Conservation (phyloP, 2,329 filamentous ascomycete species). For the Colletotrichum sp. region DNA sequence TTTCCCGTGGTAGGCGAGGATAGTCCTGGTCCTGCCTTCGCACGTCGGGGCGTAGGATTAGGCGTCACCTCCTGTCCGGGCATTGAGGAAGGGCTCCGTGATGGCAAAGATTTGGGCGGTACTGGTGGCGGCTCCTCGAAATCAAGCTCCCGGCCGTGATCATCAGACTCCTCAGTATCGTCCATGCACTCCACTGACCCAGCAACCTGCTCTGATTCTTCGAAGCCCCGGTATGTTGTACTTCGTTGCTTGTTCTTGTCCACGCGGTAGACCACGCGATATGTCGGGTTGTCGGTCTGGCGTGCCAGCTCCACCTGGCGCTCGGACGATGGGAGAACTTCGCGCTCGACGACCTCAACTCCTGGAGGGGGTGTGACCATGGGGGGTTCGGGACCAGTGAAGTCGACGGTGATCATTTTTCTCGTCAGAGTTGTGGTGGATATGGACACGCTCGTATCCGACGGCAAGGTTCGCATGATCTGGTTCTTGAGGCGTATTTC, state of each 20-base stretch:
- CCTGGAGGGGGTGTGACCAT: constrained; percentile 61
- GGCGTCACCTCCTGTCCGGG: not conserved
- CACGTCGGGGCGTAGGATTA: not conserved
- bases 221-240: constrained; percentile 39
- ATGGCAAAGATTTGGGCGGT: constrained; percentile 23
- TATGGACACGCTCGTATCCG: constrained; percentile 64
- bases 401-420: constrained; percentile 69
- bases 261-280: constrained; percentile 65
- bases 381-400: constrained; percentile 56
- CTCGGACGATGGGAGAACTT: constrained; percentile 46
- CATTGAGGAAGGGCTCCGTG: not conserved
- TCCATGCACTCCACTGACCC: constrained; percentile 31
- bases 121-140: constrained; percentile 4
- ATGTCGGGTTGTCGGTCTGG: constrained; percentile 37
- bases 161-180: constrained; percentile 21
- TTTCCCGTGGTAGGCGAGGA: not conserved
- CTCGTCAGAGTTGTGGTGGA: constrained; percentile 64
- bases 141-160: not conserved
- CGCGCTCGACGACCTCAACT: constrained; percentile 63
- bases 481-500: constrained; percentile 56
- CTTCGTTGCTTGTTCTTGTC: constrained; percentile 55
- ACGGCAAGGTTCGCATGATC: constrained; percentile 59
- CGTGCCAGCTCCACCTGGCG: constrained; percentile 24
- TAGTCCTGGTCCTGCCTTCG: not conserved
- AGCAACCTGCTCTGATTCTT: constrained; percentile 32